phyloP scores from a whole-genome alignment of 106 monocot species.

The Apostasia ramifera region DNA sequence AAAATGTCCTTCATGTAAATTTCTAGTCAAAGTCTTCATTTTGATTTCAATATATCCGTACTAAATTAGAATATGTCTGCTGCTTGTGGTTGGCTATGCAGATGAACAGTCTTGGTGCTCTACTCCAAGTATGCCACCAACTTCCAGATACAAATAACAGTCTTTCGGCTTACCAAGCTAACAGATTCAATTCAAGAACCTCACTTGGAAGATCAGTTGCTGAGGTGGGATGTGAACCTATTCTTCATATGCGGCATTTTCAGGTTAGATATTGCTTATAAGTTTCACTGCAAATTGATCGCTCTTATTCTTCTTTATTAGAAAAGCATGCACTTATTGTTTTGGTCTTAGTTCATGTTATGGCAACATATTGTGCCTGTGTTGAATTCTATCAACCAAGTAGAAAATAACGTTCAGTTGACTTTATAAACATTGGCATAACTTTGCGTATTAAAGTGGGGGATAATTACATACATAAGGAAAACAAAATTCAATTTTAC shows the following conservation, averaged over 20 bases:
- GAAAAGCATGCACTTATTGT: background rate
- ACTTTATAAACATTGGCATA: too few relatives aligned
- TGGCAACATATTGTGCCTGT: background rate
- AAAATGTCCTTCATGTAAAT: too few relatives aligned
- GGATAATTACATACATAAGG: too few relatives aligned
- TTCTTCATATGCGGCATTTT: conserved; percentile 94
- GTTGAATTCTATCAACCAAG: too few relatives aligned
- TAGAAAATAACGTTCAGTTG: too few relatives aligned
- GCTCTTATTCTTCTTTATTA: background rate
- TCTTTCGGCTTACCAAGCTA: conserved; percentile 51
- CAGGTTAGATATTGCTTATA: conserved; percentile 48
- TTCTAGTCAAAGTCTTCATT: too few relatives aligned
- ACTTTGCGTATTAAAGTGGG: too few relatives aligned
- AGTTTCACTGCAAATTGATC: too few relatives aligned
- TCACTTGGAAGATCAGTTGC: conserved; percentile 85
- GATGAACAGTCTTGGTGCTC: conserved; percentile 88
- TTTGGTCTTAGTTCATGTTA: background rate
- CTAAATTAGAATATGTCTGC: background rate
- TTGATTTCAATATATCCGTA: too few relatives aligned
- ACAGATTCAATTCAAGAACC: conserved; percentile 59
- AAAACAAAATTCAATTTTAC: too few relatives aligned
- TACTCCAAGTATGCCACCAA: conserved; percentile 64
- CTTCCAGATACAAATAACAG: conserved; percentile 58
- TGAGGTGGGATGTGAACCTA: conserved; percentile 93
- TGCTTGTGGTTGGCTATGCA: conserved; percentile 22